Conservation (phyloP, 2,329 filamentous ascomycete genomes). For the Grosmannia penicillata region DNA sequence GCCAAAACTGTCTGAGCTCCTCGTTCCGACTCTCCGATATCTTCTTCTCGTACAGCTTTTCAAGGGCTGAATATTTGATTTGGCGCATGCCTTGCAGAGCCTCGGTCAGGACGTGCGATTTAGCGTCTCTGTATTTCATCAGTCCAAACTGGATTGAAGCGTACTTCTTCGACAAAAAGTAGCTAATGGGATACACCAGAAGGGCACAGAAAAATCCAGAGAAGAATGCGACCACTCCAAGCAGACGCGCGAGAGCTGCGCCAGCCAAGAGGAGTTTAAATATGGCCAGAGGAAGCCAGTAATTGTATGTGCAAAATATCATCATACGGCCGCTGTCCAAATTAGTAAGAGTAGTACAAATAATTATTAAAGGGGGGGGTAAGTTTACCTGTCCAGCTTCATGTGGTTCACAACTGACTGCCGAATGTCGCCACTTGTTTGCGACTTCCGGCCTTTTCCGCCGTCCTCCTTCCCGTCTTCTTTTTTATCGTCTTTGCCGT, state of each 20-base stretch:
- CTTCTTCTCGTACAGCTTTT: constrained; percentile 19
- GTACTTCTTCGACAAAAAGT: constrained; percentile 17
- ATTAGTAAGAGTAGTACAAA: background rate
- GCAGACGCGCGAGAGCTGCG: constrained; percentile 15
- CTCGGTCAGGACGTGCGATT: constrained; percentile 20
- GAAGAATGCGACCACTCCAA: constrained; percentile 18
- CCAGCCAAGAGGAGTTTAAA: constrained; percentile 19
- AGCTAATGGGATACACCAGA: constrained; percentile 16
- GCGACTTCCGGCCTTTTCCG: too few species aligned
- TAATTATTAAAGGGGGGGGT: too few species aligned
- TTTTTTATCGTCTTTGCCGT: constrained; percentile 1
- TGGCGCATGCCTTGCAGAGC: constrained; percentile 22
- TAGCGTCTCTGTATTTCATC: constrained; percentile 21
- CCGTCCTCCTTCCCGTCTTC: background rate
- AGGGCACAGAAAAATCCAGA: constrained; percentile 16
- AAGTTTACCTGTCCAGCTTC: constrained; percentile 19
- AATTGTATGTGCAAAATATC: constrained; percentile 18
- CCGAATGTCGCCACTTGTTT: constrained; percentile 13
- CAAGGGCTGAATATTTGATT: constrained; percentile 22
- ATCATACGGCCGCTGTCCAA: constrained; percentile 14
- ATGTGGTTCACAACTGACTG: constrained; percentile 22
- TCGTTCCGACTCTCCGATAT: constrained; percentile 19
- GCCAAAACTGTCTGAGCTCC: constrained; percentile 20
- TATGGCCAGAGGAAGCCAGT: constrained; percentile 18
- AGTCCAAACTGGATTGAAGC: constrained; percentile 18